phyloP scores from a whole-genome alignment of 306 rosid species.

The Adenanthera pavonina region DNA sequence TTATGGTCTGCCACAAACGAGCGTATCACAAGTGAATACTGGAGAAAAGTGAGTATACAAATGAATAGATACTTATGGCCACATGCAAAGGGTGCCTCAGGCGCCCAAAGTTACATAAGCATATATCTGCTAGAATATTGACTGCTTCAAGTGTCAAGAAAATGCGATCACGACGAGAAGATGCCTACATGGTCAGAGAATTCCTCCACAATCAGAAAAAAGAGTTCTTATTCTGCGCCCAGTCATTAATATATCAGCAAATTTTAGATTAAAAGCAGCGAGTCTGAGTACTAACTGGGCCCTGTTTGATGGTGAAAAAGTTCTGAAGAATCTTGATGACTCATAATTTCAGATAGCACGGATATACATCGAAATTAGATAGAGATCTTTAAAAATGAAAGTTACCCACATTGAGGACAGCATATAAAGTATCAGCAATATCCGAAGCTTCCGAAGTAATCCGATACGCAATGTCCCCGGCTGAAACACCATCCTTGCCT shows the following conservation, averaged over 20 bases:
- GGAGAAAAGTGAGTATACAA: conserved; percentile 7
- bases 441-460: conserved; percentile 89
- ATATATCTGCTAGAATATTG: neutral
- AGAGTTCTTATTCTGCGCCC: neutral
- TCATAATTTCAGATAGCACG: neutral
- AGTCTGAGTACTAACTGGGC: neutral
- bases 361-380: neutral
- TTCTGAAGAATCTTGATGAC: neutral
- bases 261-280: neutral
- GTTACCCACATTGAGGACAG: conserved; percentile 77
- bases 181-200: neutral
- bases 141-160: neutral
- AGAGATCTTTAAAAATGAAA: neutral
- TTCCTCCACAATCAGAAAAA: conserved; percentile 10
- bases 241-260: neutral
- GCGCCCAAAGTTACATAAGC: neutral
- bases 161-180: conserved; percentile 13
- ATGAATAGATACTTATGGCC: neutral
- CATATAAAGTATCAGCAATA: conserved; percentile 63
- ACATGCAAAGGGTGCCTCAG: neutral
- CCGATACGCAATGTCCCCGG: conserved; percentile 81
- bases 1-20: conserved; percentile 68
- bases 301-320: neutral
- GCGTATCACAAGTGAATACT: conserved; percentile 21
- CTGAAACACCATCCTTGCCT: conserved; percentile 47